A percentile compares a stretch with the other conserved stretches of the same genome.
Evolutionary conservation across 768 basidiomycete genomes (phyloP).

Genomic region (Lentinus tigrinus): DNA sequence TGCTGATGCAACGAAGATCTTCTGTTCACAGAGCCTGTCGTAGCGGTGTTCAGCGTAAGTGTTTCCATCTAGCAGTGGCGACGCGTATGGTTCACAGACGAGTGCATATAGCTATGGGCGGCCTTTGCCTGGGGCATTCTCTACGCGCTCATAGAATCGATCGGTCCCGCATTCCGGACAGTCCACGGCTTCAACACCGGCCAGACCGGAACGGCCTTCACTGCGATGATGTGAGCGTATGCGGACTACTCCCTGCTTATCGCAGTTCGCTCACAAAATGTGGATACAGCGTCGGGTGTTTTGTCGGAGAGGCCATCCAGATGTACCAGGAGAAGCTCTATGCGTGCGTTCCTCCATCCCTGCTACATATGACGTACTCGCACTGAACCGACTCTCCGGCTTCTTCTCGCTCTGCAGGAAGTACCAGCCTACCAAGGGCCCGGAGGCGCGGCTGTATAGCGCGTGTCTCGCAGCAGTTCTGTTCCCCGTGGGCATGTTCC

Average conservation of each 20-base stretch:
- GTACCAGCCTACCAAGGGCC: conserved; percentile 32
- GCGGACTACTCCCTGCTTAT: neutral
- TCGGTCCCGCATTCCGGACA: conserved; percentile 51
- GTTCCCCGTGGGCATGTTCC: conserved; percentile 62
- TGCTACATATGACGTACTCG: neutral
- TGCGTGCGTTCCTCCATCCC: conserved; percentile 15
- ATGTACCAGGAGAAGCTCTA: conserved; percentile 32
- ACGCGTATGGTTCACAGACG: neutral
- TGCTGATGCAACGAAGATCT: conserved; percentile 44
- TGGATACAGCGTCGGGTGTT: conserved; percentile 49
- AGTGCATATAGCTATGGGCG: conserved; percentile 60
- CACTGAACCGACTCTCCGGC: neutral
- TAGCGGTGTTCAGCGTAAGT: conserved; percentile 69
- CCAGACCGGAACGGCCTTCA: conserved; percentile 58
- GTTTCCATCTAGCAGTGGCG: no score
- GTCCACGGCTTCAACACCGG: conserved; percentile 62
- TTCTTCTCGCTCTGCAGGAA: no score
- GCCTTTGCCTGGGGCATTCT: conserved; percentile 77
- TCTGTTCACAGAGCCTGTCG: conserved; percentile 70
- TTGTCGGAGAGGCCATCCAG: conserved; percentile 29
- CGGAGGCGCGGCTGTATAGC: conserved; percentile 61
- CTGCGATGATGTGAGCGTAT: conserved; percentile 49
- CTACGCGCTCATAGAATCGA: conserved; percentile 67
- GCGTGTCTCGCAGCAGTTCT: conserved; percentile 55
- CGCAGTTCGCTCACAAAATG: neutral